phyloP scores from a whole-genome alignment of 2,329 filamentous ascomycete genomes.

The Aspergillus hortae region DNA sequence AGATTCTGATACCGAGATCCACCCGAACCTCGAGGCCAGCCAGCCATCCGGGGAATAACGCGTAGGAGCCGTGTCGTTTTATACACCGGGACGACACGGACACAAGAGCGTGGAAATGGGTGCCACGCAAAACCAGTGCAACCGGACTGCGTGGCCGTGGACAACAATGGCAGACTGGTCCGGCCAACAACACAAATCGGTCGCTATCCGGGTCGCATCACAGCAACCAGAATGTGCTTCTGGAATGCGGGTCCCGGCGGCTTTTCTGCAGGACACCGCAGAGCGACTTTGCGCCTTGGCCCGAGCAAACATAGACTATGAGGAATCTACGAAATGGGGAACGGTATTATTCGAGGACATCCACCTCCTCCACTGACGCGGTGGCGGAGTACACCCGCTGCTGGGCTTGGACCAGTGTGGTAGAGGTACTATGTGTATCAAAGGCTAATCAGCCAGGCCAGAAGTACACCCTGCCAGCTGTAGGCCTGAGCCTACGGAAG shows the following conservation, averaged over 20 bases:
- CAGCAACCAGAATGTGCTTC: constrained; percentile 17
- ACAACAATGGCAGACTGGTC: too few species aligned
- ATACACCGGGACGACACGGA: background rate
- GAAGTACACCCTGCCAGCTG: background rate
- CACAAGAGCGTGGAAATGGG: background rate
- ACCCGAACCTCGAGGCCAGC: background rate
- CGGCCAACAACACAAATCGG: background rate
- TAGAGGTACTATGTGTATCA: too few species aligned
- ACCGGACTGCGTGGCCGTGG: too few species aligned
- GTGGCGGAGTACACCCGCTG: background rate
- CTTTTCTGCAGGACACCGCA: background rate
- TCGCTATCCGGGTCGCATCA: constrained; percentile 1
- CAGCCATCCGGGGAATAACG: constrained; percentile 5
- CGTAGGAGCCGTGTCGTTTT: background rate
- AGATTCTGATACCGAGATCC: too few species aligned
- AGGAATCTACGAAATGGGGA: background rate
- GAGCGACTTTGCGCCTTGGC: background rate
- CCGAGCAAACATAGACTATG: background rate
- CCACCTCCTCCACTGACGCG: background rate
- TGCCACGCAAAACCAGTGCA: background rate
- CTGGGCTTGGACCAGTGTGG: background rate
- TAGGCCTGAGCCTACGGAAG: background rate
- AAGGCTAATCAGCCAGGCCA: too few species aligned
- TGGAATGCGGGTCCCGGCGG: constrained; percentile 17
- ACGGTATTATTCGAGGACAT: background rate